phyloP scores from a whole-genome alignment of 2,329 filamentous ascomycete genomes.

The Pseudopithomyces maydicus region DNA sequence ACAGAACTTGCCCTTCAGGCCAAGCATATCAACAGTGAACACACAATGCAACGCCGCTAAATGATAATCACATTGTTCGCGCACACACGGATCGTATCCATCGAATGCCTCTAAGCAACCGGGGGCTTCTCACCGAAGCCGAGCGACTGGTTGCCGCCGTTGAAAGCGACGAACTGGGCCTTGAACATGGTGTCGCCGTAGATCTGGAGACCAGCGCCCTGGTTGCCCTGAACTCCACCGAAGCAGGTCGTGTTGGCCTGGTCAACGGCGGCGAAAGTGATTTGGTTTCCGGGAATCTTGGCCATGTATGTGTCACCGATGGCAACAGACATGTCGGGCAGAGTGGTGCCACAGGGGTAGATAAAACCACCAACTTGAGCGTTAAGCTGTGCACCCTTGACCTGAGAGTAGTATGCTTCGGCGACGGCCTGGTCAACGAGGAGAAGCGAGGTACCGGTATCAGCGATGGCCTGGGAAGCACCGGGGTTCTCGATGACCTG shows the following conservation, averaged over 20 bases:
- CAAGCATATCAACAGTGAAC: slow-evolving; percentile 14
- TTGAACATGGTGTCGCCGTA: slow-evolving; percentile 67
- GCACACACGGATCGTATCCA: slow-evolving; percentile 1
- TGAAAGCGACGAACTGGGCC: slow-evolving; percentile 65
- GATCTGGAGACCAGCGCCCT: slow-evolving; percentile 61
- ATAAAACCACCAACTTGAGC: slow-evolving; percentile 48
- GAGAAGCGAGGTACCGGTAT: slow-evolving; percentile 67
- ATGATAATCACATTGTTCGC: neutral
- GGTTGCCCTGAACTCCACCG: slow-evolving; percentile 68
- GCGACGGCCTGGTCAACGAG: slow-evolving; percentile 61
- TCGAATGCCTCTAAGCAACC: slow-evolving; percentile 6
- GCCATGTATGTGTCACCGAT: slow-evolving; percentile 64
- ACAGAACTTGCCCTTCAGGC: slow-evolving; percentile 13
- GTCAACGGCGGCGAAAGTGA: slow-evolving; percentile 47
- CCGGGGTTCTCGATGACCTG: slow-evolving; percentile 60
- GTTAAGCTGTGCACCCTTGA: slow-evolving; percentile 45
- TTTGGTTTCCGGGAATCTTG: slow-evolving; percentile 55
- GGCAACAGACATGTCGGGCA: slow-evolving; percentile 57
- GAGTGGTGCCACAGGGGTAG: slow-evolving; percentile 48
- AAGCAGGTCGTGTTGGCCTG: slow-evolving; percentile 62
- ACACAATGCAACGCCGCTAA: neutral
- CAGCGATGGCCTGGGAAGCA: slow-evolving; percentile 52
- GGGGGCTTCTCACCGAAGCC: slow-evolving; percentile 54
- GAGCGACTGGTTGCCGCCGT: slow-evolving; percentile 57
- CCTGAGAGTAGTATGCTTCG: slow-evolving; percentile 51